Conservation (phyloP, 2,329 filamentous ascomycete genomes). For the Penicillium sclerotigenum region DNA sequence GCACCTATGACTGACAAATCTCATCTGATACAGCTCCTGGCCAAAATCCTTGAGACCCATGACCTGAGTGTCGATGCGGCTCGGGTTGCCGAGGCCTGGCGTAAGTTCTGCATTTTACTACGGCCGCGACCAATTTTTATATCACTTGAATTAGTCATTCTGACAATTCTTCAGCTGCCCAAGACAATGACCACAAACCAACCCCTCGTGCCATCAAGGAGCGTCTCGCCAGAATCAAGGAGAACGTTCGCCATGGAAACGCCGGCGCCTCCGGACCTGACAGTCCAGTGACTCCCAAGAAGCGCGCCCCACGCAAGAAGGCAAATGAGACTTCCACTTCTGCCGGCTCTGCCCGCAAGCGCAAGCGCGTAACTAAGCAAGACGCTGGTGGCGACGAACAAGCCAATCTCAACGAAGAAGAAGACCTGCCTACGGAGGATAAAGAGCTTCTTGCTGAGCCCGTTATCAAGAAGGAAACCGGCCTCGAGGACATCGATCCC, state of each 20-base stretch:
- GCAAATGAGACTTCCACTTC: neutral
- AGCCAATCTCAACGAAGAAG: neutral
- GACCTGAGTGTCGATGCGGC: neutral
- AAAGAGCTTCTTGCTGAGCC: neutral
- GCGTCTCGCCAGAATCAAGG: neutral
- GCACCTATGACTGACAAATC: neutral
- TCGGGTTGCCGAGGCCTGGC: neutral
- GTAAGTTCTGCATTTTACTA: neutral
- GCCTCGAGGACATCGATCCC: rapidly evolving
- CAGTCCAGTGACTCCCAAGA: neutral
- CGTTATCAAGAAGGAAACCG: neutral
- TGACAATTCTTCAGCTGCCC: neutral
- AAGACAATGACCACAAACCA: neutral
- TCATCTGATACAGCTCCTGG: neutral
- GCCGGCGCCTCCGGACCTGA: neutral
- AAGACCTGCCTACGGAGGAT: neutral
- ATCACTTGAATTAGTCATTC: neutral
- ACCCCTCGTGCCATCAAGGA: neutral
- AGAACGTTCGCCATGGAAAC: neutral
- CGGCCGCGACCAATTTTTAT: neutral
- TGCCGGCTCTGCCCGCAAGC: neutral
- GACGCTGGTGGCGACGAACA: neutral
- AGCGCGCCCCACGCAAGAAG: neutral
- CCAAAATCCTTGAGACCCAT: neutral
- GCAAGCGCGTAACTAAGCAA: neutral